Evolutionary conservation across 495 filamentous ascomycete species (phyloP).

Genomic region (Viridothelium virens): DNA sequence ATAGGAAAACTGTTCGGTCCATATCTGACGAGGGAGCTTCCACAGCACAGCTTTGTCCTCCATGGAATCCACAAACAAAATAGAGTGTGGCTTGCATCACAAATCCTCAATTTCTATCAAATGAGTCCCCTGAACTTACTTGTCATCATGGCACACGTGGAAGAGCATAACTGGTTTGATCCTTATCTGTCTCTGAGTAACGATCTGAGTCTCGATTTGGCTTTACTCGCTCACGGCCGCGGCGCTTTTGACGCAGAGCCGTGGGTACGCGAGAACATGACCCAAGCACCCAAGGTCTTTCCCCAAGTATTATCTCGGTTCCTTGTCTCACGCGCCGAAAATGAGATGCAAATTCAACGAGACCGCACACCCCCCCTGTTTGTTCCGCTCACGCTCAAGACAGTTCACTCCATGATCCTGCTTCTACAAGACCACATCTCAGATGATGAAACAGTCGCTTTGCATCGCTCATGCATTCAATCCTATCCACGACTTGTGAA

Average conservation of each 20-base stretch:
- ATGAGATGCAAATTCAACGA: constrained; percentile 64
- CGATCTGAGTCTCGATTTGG: constrained; percentile 80
- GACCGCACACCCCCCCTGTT: constrained; percentile 55
- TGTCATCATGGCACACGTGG: constrained; percentile 72
- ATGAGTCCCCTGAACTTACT: constrained; percentile 66
- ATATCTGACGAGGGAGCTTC: constrained; percentile 55
- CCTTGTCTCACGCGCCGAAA: constrained; percentile 70
- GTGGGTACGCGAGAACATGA: constrained; percentile 62
- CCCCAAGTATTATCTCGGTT: constrained; percentile 61
- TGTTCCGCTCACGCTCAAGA: constrained; percentile 70
- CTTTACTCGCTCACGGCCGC: constrained; percentile 77
- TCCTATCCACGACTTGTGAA: constrained; percentile 94
- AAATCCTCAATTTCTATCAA: constrained; percentile 71
- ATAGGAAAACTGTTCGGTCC: constrained; percentile 53
- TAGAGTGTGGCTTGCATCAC: constrained; percentile 67
- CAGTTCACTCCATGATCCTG: constrained; percentile 71
- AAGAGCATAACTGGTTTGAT: constrained; percentile 72
- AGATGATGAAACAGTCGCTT: constrained; percentile 49
- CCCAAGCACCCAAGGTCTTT: constrained; percentile 51
- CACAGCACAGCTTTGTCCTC: constrained; percentile 73
- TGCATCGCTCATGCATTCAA: constrained; percentile 82
- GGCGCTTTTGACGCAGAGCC: constrained; percentile 68
- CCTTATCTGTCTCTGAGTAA: constrained; percentile 66
- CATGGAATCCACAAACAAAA: constrained; percentile 85
- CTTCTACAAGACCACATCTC: constrained; percentile 56